These are phyloP conservation scores for Colletotrichum trifolii DNA, from an alignment of 2,329 filamentous ascomycete species.

Conservation along the genomic window DNA sequence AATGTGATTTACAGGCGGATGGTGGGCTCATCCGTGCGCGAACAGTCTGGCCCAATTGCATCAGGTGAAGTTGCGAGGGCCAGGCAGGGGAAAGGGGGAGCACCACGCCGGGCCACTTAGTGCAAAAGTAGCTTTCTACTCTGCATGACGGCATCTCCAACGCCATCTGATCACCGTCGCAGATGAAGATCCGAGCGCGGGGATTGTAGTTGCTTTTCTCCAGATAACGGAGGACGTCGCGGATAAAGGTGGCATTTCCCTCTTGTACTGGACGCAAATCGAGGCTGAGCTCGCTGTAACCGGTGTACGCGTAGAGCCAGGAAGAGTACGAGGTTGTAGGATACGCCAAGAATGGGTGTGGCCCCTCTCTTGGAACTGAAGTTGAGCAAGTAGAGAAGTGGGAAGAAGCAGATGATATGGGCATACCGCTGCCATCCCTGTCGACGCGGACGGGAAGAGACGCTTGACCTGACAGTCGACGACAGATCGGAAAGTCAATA, in stretches of 20 bases:
- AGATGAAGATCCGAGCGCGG: conserved; percentile 4
- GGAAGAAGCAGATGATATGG: not conserved
- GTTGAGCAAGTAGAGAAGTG: too few relatives aligned
- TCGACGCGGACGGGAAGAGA: conserved; percentile 3
- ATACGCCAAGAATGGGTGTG: conserved; percentile 6
- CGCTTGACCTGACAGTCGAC: not conserved
- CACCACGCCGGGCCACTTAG: not conserved
- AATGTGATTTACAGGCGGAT: not conserved
- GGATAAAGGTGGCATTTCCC: too few relatives aligned
- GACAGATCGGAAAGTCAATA: not conserved
- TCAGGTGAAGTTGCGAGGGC: conserved; percentile 4
- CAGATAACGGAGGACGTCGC: not conserved
- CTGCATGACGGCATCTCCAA: not conserved
- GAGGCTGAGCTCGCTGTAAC: conserved; percentile 5
- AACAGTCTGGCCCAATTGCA: not conserved
- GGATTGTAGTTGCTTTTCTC: not conserved
- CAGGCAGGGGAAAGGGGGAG: conserved; percentile 22
- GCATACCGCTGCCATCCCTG: conserved; percentile 16
- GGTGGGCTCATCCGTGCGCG: conserved; percentile 22
- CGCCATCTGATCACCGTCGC: conserved; percentile 10
- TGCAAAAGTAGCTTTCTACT: not conserved
- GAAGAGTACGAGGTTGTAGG: not conserved
- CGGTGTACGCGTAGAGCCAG: not conserved
- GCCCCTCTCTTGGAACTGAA: not conserved
- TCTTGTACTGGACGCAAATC: not conserved